phyloP scores from a whole-genome alignment of 2,329 filamentous ascomycete species.

The Arthrinium puccinioides region DNA sequence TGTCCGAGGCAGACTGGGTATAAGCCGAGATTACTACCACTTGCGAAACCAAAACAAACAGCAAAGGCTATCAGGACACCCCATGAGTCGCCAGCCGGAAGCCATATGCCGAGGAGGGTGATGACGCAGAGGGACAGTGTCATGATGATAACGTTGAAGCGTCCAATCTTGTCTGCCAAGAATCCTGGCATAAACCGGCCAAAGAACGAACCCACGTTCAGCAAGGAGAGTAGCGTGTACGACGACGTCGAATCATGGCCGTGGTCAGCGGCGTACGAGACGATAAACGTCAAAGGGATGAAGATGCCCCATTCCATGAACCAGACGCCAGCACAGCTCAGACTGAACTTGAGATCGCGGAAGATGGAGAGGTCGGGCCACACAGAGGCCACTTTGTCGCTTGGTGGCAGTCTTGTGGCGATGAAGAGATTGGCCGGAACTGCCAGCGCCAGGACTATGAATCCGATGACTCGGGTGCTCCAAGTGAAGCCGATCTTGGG shows the following conservation, averaged over 20 bases:
- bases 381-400: slow-evolving; percentile 22
- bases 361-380: slow-evolving; percentile 30
- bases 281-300: slow-evolving; percentile 36
- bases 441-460: slow-evolving; percentile 19
- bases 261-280: slow-evolving; percentile 31
- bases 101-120: slow-evolving; percentile 51
- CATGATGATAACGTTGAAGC: slow-evolving; percentile 60
- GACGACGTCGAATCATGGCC: background rate
- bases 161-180: slow-evolving; percentile 57
- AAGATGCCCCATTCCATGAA: slow-evolving; percentile 41
- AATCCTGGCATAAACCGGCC: slow-evolving; percentile 60
- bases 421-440: slow-evolving; percentile 15
- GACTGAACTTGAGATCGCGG: slow-evolving; percentile 29
- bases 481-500: slow-evolving; percentile 24
- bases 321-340: slow-evolving; percentile 34
- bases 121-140: slow-evolving; percentile 37
- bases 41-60: slow-evolving; percentile 59
- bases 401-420: slow-evolving; percentile 27
- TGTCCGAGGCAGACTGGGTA: slow-evolving; percentile 66
- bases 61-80: slow-evolving; percentile 51
- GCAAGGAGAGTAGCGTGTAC: slow-evolving; percentile 47
- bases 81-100: slow-evolving; percentile 38
- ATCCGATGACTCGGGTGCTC: slow-evolving; percentile 24
- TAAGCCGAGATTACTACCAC: slow-evolving; percentile 59
- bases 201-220: slow-evolving; percentile 60